phyloP scores from a whole-genome alignment of 352 stramenopile species.

The Phytopythium mirpurense region DNA sequence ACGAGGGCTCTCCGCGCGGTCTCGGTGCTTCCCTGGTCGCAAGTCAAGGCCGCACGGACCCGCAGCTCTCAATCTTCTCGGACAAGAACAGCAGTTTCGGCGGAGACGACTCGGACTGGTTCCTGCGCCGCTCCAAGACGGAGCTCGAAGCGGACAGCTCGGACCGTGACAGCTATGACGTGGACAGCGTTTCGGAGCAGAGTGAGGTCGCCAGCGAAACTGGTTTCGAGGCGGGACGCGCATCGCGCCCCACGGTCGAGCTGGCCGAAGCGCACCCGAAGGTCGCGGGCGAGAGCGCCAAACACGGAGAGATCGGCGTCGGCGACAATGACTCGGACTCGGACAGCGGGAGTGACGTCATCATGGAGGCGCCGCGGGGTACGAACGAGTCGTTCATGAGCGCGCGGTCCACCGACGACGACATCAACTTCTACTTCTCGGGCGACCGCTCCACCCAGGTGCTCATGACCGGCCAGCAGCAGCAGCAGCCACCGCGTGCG shows the following conservation, averaged over 20 bases:
- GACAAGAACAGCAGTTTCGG: slow-evolving; percentile 33
- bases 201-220: background rate
- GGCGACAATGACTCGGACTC: slow-evolving; percentile 24
- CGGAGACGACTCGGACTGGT: slow-evolving; percentile 34
- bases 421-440: slow-evolving; percentile 47
- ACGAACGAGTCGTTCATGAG: slow-evolving; percentile 57
- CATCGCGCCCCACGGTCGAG: background rate
- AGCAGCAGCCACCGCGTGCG: background rate
- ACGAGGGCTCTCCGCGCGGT: background rate
- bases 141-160: slow-evolving; percentile 30
- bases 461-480: background rate
- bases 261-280: background rate
- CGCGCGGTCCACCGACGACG: slow-evolving; percentile 47
- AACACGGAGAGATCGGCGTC: slow-evolving; percentile 13
- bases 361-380: slow-evolving; percentile 3
- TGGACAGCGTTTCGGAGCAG: slow-evolving; percentile 8
- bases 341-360: slow-evolving; percentile 24
- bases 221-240: background rate
- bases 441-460: slow-evolving; percentile 15
- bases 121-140: slow-evolving; percentile 38
- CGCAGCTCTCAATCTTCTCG: slow-evolving; percentile 42
- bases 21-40: background rate
- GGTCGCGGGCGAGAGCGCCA: background rate
- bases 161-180: slow-evolving; percentile 20
- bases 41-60: slow-evolving; percentile 4